Evolutionary conservation across 1,284 basidiomycete genomes (phyloP), one percentile per base, ranked within the genome.

Genomic region (Sanghuangporus baumii): DNA sequence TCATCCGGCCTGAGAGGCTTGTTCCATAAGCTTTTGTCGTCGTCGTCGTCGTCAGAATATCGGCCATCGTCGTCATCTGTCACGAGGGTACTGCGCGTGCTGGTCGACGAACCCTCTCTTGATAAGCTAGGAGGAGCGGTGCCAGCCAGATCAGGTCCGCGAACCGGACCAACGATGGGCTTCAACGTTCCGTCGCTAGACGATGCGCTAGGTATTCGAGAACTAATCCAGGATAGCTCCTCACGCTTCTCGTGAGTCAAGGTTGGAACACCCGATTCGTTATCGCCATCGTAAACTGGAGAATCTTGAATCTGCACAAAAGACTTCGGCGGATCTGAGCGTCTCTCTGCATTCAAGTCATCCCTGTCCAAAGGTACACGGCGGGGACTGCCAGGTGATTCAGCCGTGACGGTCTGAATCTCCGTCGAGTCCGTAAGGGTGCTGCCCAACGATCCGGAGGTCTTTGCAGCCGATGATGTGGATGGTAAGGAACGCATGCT

Each of bases 1-100:
- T 37, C 66, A 41, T 51, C 64, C 38, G 31, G 59, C 37, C 18
- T 67, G 46, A 41, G 66, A 61, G 40, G 69, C 61, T 57, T 71
- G 69, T 76, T 77, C 66, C 74, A 75, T 63, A 68, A 71, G 55
- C 69, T 73, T 59, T 70, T 68, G 55, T 69, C 75, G 37, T 78
- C 79, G 36, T 78, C 79, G 36, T 74, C 74, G 23, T 78, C 78
- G 58, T 83, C 83, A 9, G 78, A 80, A 36, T 82, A 82, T 52
- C 79, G 74, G n/a, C 70, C 66, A 55, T 65, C 62, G 26, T 55
- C 62, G n/a, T 62, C 62, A 48, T 70, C 69, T 9, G 68, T 67
- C 46, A 64, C 60, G 8, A 41, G 52, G 5, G 60, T 55, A 41
- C 51, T 60, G 7, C 40, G 51, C 20, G 38, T 57, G 14, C 59